Conservation (phyloP, 805 yeast genomes). For the Starmerella etchellsii region DNA sequence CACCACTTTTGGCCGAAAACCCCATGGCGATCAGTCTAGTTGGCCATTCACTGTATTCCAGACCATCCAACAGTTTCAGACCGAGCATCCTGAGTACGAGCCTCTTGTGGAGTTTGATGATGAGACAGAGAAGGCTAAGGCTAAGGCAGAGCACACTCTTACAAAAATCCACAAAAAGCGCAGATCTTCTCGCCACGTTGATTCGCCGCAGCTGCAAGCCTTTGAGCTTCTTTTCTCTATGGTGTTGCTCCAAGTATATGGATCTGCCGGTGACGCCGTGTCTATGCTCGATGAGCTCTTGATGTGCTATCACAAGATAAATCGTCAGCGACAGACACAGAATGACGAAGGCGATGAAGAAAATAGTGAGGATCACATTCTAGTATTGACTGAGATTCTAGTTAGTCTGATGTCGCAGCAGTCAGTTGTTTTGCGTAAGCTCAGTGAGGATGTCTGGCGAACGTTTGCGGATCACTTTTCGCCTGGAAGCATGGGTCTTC, state of each 20-base stretch:
- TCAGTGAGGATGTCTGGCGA: constrained; percentile 46
- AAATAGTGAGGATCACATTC: constrained; percentile 32
- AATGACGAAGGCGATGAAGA: constrained; percentile 23
- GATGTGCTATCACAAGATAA: constrained; percentile 39
- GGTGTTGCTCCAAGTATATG: constrained; percentile 61
- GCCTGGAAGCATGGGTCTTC: constrained; percentile 34
- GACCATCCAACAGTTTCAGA: constrained; percentile 16
- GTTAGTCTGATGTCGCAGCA: constrained; percentile 45
- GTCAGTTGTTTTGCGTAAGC: constrained; percentile 43
- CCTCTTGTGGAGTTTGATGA: constrained; percentile 42
- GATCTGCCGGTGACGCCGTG: constrained; percentile 62
- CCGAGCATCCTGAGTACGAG: constrained; percentile 11
- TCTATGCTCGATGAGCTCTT: constrained; percentile 61
- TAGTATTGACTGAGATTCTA: constrained; percentile 46
- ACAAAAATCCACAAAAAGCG: constrained; percentile 32
- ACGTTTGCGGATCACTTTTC: constrained; percentile 39
- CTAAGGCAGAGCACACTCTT: constrained; percentile 39
- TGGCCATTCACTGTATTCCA: constrained; percentile 41
- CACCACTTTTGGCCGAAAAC: constrained; percentile 33
- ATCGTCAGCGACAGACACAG: constrained; percentile 27
- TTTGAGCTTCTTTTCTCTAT: constrained; percentile 69
- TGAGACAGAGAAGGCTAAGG: constrained; percentile 38
- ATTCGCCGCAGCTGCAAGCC: constrained; percentile 39
- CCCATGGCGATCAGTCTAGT: constrained; percentile 30
- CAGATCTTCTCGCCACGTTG: constrained; percentile 27